Conservation (phyloP, 805 yeast genomes). For the Sungouiozyma intestinalis region DNA sequence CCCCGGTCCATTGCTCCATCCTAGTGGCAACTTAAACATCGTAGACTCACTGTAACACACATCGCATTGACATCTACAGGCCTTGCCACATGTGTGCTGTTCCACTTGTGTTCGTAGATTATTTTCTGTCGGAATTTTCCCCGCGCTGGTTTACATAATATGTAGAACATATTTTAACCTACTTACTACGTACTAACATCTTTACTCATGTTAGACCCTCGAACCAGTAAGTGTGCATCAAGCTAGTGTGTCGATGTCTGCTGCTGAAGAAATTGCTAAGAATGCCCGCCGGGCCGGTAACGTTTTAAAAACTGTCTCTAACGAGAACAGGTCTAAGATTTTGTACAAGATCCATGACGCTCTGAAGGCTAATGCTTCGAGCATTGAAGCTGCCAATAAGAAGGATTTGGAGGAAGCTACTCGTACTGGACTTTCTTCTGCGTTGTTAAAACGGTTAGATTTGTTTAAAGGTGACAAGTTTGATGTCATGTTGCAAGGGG, state of each 20-base stretch:
- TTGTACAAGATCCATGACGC: conserved; percentile 64
- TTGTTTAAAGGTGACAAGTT: conserved; percentile 73
- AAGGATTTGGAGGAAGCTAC: conserved; percentile 65
- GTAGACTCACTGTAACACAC: no score
- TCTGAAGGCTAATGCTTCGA: conserved; percentile 45
- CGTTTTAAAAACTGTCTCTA: conserved; percentile 62
- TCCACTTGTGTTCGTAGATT: no score
- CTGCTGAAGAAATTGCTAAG: conserved; percentile 62
- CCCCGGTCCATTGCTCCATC: no score
- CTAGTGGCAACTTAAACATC: no score
- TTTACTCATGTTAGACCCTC: neutral
- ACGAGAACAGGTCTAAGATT: conserved; percentile 65
- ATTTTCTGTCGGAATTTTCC: no score
- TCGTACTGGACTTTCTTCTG: conserved; percentile 47
- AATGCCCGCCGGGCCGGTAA: conserved; percentile 80
- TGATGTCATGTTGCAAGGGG: conserved; percentile 91
- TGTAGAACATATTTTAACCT: no score
- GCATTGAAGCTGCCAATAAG: conserved; percentile 62
- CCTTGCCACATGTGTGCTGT: no score
- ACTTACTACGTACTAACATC: no score
- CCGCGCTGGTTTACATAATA: no score
- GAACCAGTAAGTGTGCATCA: neutral
- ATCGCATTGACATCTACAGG: no score
- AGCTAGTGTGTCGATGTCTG: no score
- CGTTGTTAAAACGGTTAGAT: conserved; percentile 79